Percentiles rank a stretch among this genome's conserved stretches.
Conservation (phyloP, 148 eudicot genomes). For the Persicaria tinctoria region DNA sequence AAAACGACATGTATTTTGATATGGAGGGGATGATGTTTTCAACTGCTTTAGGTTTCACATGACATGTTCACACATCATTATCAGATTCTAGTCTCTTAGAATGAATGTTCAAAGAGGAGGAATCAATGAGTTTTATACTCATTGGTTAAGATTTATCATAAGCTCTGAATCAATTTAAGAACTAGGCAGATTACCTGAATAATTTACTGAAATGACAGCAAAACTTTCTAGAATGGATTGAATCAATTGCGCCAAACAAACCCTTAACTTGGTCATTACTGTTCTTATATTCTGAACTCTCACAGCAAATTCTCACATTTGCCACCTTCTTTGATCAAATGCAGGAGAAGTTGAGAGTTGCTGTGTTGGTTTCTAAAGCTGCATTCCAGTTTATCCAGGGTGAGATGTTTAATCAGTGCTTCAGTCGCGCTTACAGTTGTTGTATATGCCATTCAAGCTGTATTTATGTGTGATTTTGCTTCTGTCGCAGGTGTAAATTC, state of each 20-base stretch:
- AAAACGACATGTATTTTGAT: not conserved
- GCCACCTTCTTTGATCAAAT: not conserved
- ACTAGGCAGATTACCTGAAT: not conserved
- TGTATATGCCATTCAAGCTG: not conserved
- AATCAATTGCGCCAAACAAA: too few species aligned
- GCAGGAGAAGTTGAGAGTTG: slow-evolving; percentile 44
- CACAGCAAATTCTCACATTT: not conserved
- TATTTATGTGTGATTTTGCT: not conserved
- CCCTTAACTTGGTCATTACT: too few species aligned
- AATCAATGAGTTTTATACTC: too few species aligned
- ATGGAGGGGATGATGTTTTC: not conserved
- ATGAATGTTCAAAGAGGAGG: too few species aligned
- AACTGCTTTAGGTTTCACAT: not conserved
- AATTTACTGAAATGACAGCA: not conserved
- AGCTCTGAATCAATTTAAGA: not conserved
- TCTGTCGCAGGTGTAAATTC: slow-evolving; percentile 44
- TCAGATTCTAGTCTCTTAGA: not conserved
- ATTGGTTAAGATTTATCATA: not conserved
- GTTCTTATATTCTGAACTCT: not conserved
- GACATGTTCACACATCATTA: not conserved
- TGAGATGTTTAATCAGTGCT: slow-evolving; percentile 10
- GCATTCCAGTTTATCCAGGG: slow-evolving; percentile 48
- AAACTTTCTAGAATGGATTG: not conserved
- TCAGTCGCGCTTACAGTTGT: not conserved
- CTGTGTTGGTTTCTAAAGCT: slow-evolving; percentile 45